Evolutionary conservation across 257 asterid species (phyloP).

Genomic region (Fraxinus anomala): DNA sequence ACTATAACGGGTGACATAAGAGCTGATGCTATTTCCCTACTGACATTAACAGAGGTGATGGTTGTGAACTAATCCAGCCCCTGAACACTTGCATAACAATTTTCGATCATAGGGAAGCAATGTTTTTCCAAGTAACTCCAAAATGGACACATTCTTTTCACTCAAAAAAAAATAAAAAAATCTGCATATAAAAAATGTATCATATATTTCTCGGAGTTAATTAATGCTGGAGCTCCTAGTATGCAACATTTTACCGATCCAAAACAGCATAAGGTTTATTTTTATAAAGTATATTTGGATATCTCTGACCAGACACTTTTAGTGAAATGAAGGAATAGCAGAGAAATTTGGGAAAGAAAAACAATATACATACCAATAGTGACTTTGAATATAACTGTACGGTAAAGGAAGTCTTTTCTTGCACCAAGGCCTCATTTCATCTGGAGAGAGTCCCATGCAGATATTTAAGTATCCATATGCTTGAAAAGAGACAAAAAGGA

Average conservation of each 20-base stretch:
- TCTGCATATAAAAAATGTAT: not conserved
- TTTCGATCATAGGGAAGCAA: not conserved
- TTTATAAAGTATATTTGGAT: not conserved
- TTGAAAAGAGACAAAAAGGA: constrained; percentile 79
- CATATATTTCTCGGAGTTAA: not conserved
- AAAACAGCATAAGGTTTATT: not conserved
- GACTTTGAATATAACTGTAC: constrained; percentile 90
- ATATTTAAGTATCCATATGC: constrained; percentile 74
- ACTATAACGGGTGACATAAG: not conserved
- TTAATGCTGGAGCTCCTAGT: not conserved
- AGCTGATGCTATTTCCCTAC: not conserved
- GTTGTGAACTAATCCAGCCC: not conserved
- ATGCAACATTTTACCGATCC: not conserved
- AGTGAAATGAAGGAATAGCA: constrained; percentile 24
- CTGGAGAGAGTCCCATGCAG: constrained; percentile 53
- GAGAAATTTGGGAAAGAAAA: constrained; percentile 17
- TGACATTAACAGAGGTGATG: not conserved
- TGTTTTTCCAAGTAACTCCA: not conserved
- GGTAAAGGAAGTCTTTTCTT: constrained; percentile 84
- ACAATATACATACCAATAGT: constrained; percentile 72
- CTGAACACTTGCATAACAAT: not conserved
- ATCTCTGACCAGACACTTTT: constrained; percentile 8
- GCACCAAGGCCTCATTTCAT: constrained; percentile 91
- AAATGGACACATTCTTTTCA: not conserved
- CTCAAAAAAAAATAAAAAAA: not conserved